Evolutionary conservation across 352 stramenopile genomes (phyloP).

Genomic region (Pythium dissimile): DNA sequence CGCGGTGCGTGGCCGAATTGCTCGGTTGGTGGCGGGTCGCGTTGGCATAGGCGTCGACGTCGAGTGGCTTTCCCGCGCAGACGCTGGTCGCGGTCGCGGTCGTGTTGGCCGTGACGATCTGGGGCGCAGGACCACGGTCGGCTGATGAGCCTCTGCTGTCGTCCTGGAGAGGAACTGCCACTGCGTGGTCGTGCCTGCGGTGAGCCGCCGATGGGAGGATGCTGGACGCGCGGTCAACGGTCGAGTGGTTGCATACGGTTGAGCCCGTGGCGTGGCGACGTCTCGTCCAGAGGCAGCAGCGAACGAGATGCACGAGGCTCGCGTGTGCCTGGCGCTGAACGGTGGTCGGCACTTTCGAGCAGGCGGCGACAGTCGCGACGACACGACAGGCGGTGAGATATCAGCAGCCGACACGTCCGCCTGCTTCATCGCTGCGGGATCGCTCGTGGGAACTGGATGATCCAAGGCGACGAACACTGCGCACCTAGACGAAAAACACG

Average conservation of each 20-base stretch:
- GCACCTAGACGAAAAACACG: no score
- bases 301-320: constrained; percentile 17
- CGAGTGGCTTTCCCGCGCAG: neutral
- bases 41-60: neutral
- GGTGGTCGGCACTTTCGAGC: constrained; percentile 5
- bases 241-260: neutral
- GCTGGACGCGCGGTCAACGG: constrained; percentile 5
- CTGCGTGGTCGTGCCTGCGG: constrained; percentile 11
- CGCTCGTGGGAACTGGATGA: no score
- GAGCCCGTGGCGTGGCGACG: neutral
- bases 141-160: neutral
- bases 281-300: constrained; percentile 10
- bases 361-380: constrained; percentile 1
- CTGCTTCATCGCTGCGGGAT: no score
- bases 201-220: constrained; percentile 7
- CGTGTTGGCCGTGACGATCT: neutral
- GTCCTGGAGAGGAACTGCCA: constrained; percentile 22
- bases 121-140: neutral
- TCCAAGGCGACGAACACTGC: no score
- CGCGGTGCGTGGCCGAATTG: neutral
- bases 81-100: constrained; percentile 7
- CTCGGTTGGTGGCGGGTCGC: constrained; percentile 11
- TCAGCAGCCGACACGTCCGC: neutral
- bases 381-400: constrained; percentile 4
- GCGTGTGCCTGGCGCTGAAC: constrained; percentile 2